Evolutionary conservation across 371 early-diverging fungal species (phyloP), one percentile per base, ranked within the genome.

Genomic region (Mucor piriformis): DNA sequence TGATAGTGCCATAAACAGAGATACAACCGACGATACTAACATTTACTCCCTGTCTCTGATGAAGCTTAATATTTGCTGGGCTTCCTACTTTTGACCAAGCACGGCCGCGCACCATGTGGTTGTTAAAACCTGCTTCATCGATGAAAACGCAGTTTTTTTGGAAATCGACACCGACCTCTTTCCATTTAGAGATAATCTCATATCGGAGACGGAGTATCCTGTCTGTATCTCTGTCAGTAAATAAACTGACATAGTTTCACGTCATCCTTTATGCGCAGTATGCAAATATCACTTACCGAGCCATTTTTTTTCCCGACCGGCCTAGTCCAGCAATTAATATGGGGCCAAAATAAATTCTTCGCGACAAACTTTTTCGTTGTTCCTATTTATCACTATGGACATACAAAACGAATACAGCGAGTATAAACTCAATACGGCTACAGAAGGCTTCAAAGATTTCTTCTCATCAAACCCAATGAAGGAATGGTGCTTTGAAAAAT

Each of bases 1-100:
- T 59, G 24, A 51, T 52, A 15, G 46, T 44, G 6, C 57, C 57
- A 48, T 15, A 57, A 3, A 23, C 34, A 43, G 63, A 49, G 44
- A 62, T 56, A 25, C 56, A 62, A 13, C 51, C 63, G 11, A 56
- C 63, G 43, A 51, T 59, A 33, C 23, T 60, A 27, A 48, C 29
- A 40, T 61, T 55, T 18, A 32, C 40, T 6, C 54, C 49, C 21
- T 47, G 32, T 54, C 34, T 29, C 29, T 29, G 29, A 29, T 47
- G 60, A 44, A 53, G 35, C 38, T 35, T 4, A 2, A 51, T 50
- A 53, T 29, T 54, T 15, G 54, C 49, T 37, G 61, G 37, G 0
- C 38, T 27, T 29, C 40, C 54, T 47, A 43, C 42, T 55, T 61
- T 61, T 20, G 33, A 61, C 54, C 49, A 61, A 3, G 54, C 54